A percentile compares a stretch with the other conserved stretches of the same genome.
phyloP scores from a whole-genome alignment of 2,329 filamentous ascomycete species.

The Endothia cerciana region DNA sequence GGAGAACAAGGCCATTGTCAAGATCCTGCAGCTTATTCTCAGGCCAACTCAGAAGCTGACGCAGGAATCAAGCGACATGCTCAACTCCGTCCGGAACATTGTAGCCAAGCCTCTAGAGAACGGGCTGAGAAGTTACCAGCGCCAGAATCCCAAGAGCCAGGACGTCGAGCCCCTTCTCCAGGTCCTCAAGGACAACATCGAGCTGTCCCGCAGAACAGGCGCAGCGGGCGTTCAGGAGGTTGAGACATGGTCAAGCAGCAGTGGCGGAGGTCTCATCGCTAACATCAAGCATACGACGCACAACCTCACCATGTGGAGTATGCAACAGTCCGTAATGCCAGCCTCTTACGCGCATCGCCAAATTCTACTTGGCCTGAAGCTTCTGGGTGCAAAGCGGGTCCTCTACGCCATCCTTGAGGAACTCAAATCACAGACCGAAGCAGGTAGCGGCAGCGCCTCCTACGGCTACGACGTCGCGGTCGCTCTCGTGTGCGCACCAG shows the following conservation, averaged over 20 bases:
- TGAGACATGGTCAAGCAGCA: conserved; percentile 65
- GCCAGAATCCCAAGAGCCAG: conserved; percentile 67
- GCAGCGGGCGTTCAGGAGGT: conserved; percentile 68
- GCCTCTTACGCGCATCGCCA: conserved; percentile 75
- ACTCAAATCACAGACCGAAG: conserved; percentile 63
- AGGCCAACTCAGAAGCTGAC: conserved; percentile 67
- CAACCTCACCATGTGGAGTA: conserved; percentile 68
- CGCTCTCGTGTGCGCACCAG: conserved; percentile 70
- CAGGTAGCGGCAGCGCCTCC: conserved; percentile 61
- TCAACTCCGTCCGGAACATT: conserved; percentile 71
- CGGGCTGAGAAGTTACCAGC: conserved; percentile 68
- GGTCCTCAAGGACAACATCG: conserved; percentile 64
- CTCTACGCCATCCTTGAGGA: conserved; percentile 70
- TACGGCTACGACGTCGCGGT: conserved; percentile 66
- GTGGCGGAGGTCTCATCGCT: conserved; percentile 58
- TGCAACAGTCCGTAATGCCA: conserved; percentile 59
- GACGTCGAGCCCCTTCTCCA: conserved; percentile 71
- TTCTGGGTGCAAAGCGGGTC: conserved; percentile 65
- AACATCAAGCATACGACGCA: conserved; percentile 65
- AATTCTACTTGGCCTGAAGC: conserved; percentile 61
- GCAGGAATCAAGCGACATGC: conserved; percentile 71
- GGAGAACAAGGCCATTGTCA: conserved; percentile 70
- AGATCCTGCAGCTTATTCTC: conserved; percentile 74
- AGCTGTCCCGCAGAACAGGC: conserved; percentile 62
- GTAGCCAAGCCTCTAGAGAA: conserved; percentile 71